Base-by-base conservation (phyloP, 139 green algal genomes). In the Bryopsis sp. region DNA sequence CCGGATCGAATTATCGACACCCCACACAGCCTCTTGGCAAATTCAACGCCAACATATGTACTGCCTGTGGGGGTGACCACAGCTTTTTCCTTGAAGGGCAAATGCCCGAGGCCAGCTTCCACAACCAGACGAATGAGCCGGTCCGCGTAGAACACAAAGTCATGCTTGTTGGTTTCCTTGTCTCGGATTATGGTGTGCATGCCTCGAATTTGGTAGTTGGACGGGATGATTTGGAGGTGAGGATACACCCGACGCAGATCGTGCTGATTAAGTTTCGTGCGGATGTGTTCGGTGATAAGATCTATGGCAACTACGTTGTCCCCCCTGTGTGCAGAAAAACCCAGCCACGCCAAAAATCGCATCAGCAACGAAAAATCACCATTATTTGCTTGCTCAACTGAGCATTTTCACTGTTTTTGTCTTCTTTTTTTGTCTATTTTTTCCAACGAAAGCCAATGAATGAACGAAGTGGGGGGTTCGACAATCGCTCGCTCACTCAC, bases 171-270 rank as follows among this genome's bases (percentile, higher is more conserved):
- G 5, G 88, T 95, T 3, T 71, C 61, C 0, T 31, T 22, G 71
- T 97, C 88, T n/a, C 93, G 84, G 43, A 98, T 90, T 73, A 97
- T 91, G 38, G 93, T 98, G 88, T 98, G 93, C 90, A 98, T 96
- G 78, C 93, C 90, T 36, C 89, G 82, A 36, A 95, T 96, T 78
- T 95, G 88, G 80, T 89, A 98, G 79, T 94, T 97, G 47, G 72
- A 86, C 38, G 89, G 89, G 26, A 97, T 88, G 64, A 98, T 80
- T 67, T 87, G 60, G 34, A 96, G 76, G 73, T 95, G 92, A 66
- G 80, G 78, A 82, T 96, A 97, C 69, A 97, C 91, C 32, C 94
- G 82, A 26, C 88, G 73, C 67, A 98, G 79, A 67, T 97, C 89
- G 59, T 92, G 89, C 78, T 93, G 86, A 62, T 88, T 82, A 46